Base-by-base conservation (phyloP, 345 rosid species). In the Alliaria petiolata region DNA sequence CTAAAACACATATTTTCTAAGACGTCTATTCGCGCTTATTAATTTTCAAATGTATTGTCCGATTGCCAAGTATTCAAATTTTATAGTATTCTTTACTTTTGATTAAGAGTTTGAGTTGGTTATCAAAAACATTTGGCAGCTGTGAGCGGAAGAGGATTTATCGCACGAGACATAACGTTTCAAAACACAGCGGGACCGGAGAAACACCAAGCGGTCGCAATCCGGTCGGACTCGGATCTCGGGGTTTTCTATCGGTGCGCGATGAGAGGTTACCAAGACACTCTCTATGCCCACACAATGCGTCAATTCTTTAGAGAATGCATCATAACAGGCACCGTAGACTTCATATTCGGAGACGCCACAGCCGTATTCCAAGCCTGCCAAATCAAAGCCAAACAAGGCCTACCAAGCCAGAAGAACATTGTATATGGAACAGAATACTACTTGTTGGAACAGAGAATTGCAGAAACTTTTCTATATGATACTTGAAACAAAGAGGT, bases 251-350 rank as follows among this genome's bases (percentile, higher is more conserved):
- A 66, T 63, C 81, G 89, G 13, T 89, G 95, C 52, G 80, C 80
- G 0, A 69, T 93, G 26, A 76, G 52, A 46, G 97, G 97, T 7
- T 90, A 89, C 76, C 98, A 93, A 70, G 98, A 93, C 65, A 81
- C 98, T 2, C 87, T 93, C 38, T 90, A 90, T 62, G 87, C 85
- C 3, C 98, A 93, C 83, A 73, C 96, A 13, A 84, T 89, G 87
- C 92, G 98, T 5, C 98, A 93, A 19, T 93, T 93, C 71, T 93
- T 62, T 72, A 85, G 96, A 0, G 96, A 93, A 20, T 93, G 98
- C 74, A 80, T 78, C 43, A 84, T 93, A 80, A 73, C 84, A 0
- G 99, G 99, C 6, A 93, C 97, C 0, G 76, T 91, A 14, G 99
- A 93, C 40, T 93, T 91, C 84, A 88, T 93, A 15, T 93, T 88